Percentiles rank a stretch among this genome's conserved stretches.
Conservation (phyloP, 768 basidiomycete genomes). For the Agrocybe pediades region DNA sequence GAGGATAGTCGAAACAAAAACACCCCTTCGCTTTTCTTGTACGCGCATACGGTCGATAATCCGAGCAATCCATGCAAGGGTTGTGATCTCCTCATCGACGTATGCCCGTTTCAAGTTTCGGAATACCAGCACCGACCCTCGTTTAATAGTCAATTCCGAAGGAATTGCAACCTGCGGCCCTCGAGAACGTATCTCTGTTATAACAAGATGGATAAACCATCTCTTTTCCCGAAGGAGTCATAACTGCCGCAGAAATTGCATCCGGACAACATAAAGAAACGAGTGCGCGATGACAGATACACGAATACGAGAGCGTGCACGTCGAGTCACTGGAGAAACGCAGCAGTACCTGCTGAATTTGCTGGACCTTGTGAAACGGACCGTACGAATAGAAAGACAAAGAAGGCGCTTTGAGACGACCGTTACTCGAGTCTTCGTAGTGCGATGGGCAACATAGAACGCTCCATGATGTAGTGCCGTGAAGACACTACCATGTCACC, state of each 20-base stretch:
- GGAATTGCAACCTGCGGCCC: conserved; percentile 27
- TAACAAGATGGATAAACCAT: conserved; percentile 17
- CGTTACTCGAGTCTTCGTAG: conserved; percentile 20
- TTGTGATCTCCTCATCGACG: conserved; percentile 23
- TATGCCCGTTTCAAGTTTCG: conserved; percentile 6
- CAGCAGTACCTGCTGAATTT: background rate
- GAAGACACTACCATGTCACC: no score
- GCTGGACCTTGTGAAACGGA: conserved; percentile 12
- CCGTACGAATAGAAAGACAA: conserved; percentile 6
- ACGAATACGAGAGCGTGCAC: background rate
- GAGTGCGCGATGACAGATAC: background rate
- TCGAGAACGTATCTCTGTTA: conserved; percentile 65
- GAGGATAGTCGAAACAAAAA: conserved; percentile 16
- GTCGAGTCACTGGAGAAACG: conserved; percentile 15
- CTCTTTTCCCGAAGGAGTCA: conserved; percentile 38
- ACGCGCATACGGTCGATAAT: conserved; percentile 29
- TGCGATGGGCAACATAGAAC: no score
- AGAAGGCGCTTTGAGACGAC: background rate
- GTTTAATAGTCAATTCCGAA: conserved; percentile 13
- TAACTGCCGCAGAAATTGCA: conserved; percentile 34
- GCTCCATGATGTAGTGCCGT: no score
- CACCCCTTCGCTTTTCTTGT: conserved; percentile 31
- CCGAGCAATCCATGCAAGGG: conserved; percentile 20
- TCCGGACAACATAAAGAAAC: conserved; percentile 24
- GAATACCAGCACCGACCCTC: conserved; percentile 4